Percentiles rank a stretch among this genome's conserved stretches.
phyloP scores from a whole-genome alignment of 2,329 filamentous ascomycete genomes.

The Penicillium brevicompactum region DNA sequence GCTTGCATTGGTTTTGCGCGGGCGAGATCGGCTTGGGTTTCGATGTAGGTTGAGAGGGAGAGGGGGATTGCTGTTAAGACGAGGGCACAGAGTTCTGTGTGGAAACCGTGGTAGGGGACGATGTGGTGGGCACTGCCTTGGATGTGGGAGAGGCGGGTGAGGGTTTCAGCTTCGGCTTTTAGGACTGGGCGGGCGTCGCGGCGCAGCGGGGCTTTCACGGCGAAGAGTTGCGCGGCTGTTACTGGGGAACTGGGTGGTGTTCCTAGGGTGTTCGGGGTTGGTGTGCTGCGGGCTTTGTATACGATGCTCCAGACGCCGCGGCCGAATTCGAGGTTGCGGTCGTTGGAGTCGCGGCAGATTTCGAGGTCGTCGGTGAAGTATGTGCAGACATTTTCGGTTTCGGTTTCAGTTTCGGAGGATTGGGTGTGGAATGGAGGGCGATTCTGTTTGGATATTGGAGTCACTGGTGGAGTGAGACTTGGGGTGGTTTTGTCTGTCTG shows the following conservation, averaged over 20 bases:
- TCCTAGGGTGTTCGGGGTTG: slow-evolving; percentile 11
- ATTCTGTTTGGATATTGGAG: slow-evolving; percentile 31
- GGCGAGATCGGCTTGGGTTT: slow-evolving; percentile 33
- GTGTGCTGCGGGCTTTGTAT: slow-evolving; percentile 41
- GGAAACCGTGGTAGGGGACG: slow-evolving; percentile 50
- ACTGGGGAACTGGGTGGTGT: slow-evolving; percentile 43
- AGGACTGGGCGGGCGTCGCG: slow-evolving; percentile 45
- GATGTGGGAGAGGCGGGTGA: slow-evolving; percentile 41
- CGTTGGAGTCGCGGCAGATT: slow-evolving; percentile 29
- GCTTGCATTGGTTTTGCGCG: slow-evolving; percentile 37
- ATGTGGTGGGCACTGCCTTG: slow-evolving; percentile 38
- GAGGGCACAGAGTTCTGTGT: slow-evolving; percentile 41
- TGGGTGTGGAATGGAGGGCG: slow-evolving; percentile 1
- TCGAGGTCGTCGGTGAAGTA: slow-evolving; percentile 37
- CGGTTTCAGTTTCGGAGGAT: neutral
- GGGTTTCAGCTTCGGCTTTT: slow-evolving; percentile 44
- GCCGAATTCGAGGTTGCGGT: slow-evolving; percentile 42
- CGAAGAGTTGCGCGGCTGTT: slow-evolving; percentile 36
- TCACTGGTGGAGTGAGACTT: slow-evolving; percentile 39
- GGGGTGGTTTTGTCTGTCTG: slow-evolving; percentile 24
- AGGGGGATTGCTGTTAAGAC: slow-evolving; percentile 50
- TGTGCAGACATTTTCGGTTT: slow-evolving; percentile 6
- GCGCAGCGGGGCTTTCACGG: slow-evolving; percentile 48
- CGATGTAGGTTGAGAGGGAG: slow-evolving; percentile 45
- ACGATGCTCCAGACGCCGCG: slow-evolving; percentile 52